Evolutionary conservation across 2,329 filamentous ascomycete species (phyloP).

Genomic region (Trichothecium sympodiale): DNA sequence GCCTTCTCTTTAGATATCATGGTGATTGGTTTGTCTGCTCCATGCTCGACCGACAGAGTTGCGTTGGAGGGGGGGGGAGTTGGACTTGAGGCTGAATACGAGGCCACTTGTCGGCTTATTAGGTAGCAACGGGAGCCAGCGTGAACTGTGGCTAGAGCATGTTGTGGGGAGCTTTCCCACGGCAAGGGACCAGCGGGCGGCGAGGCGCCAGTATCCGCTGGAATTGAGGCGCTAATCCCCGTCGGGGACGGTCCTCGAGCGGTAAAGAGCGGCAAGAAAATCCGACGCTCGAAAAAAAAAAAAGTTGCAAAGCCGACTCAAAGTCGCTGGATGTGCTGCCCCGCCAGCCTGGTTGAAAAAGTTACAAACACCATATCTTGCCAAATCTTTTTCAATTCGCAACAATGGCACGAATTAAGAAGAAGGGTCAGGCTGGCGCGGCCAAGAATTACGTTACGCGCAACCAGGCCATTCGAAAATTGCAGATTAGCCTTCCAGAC

Average conservation of each 20-base stretch:
- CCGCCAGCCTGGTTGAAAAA: conserved; percentile 14
- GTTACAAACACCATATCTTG: conserved; percentile 9
- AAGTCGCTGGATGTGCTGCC: conserved; percentile 1
- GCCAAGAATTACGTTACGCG: conserved; percentile 98
- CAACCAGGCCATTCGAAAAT: conserved; percentile 93
- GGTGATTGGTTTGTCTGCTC: conserved; percentile 22
- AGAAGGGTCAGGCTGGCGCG: conserved; percentile 83
- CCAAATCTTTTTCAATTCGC: conserved; percentile 1
- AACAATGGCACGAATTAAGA: conserved; percentile 69
- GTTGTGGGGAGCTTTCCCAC: background rate
- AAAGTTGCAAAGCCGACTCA: background rate
- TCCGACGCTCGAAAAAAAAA: conserved; percentile 2
- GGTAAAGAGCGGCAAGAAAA: conserved; percentile 7
- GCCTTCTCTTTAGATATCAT: conserved; percentile 30
- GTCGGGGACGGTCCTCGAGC: background rate
- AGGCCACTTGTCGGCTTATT: conserved; percentile 1
- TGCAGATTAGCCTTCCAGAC: conserved; percentile 93
- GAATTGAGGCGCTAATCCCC: conserved; percentile 1
- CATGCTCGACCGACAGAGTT: background rate
- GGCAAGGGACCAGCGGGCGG: conserved; percentile 1
- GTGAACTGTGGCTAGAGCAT: background rate
- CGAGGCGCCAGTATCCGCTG: background rate
- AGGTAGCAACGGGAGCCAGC: background rate
- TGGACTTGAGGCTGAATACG: background rate
- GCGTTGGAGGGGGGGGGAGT: background rate